Base-by-base conservation (phyloP, 2,329 filamentous ascomycete species). In the Thielaviopsis populi region DNA sequence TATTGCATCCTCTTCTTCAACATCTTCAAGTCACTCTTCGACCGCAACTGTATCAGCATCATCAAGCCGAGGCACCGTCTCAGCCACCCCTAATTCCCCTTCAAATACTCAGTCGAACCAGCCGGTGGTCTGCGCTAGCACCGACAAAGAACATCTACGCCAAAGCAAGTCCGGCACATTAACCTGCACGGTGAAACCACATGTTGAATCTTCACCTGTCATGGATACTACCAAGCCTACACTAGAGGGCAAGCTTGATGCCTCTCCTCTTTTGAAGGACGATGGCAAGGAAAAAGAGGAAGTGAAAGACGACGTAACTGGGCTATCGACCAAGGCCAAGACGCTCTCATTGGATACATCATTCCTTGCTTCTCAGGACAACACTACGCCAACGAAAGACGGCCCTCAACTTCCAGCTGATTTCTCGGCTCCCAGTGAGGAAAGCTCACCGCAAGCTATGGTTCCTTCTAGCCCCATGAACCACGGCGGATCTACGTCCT, bases 61-160 rank as follows among this genome's bases (percentile, higher is more conserved):
- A 65, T 72, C 2, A 60, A 76, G 11, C 71, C 74, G 62, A 71
- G 71, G 54, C 71, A 70, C 41, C 67, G 68, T 8, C 68, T 24
- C 53, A 19, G 53, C 53, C 27, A 56, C 10, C 15, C 27, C 24
- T 7, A 30, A 27, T 11, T 37, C 63, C 7, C 33, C 33, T 37
- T 37, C 33, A 37, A 37, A 37, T 8, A 37, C 6, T 37, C 33
- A 8, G 8, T 10, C 33, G 3, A 37, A n/a, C 33, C 46, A 22
- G 17, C 17, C 53, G 8, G 13, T 8, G 1, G 13, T 10, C 7
- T 22, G 30, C 24, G 3, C 27, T 4, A 56, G 53, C 27, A 37
- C 53, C 10, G 53, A 56, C 17, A 37, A 56, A 33, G 53, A 56
- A 22, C 10, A 15, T 37, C 19, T 22, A 10, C 53, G 53, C 17